phyloP scores from a whole-genome alignment of 805 yeast genomes.

The Kazachstania martiniae region DNA sequence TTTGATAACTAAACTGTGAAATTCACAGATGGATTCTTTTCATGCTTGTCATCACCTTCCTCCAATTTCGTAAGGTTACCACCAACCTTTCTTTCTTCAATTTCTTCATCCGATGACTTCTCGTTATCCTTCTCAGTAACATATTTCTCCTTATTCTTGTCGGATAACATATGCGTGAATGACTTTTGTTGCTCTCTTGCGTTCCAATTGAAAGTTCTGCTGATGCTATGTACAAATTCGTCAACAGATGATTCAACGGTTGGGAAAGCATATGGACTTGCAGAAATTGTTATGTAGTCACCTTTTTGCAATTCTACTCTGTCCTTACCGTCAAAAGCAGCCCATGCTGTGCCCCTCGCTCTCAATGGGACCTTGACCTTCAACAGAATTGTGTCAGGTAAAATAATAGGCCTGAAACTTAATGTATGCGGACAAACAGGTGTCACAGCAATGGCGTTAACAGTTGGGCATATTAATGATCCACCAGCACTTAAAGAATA shows the following conservation, averaged over 20 bases:
- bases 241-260: slow-evolving; percentile 67
- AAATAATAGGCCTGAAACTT: slow-evolving; percentile 80
- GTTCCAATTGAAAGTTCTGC: slow-evolving; percentile 88
- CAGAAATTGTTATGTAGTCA: slow-evolving; percentile 74
- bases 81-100: slow-evolving; percentile 1
- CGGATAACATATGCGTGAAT: slow-evolving; percentile 50
- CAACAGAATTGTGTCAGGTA: slow-evolving; percentile 87
- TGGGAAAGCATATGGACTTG: slow-evolving; percentile 89
- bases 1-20: not conserved
- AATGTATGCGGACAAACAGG: slow-evolving; percentile 96
- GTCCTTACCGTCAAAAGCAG: slow-evolving; percentile 88
- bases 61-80: not conserved
- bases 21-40: not conserved
- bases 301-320: slow-evolving; percentile 75
- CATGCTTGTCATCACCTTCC: not conserved
- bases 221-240: slow-evolving; percentile 75
- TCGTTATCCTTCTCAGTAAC: slow-evolving; percentile 12
- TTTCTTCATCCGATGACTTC: slow-evolving; percentile 2
- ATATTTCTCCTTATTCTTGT: slow-evolving; percentile 41
- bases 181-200: slow-evolving; percentile 82
- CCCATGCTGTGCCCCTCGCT: slow-evolving; percentile 91
- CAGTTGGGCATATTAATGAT: slow-evolving; percentile 86
- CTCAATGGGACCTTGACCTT: slow-evolving; percentile 72
- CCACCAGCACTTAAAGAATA: slow-evolving; percentile 95
- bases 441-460: slow-evolving; percentile 83